Evolutionary conservation across 2,329 filamentous ascomycete genomes (phyloP).

Genomic region (Tolypocladium guangdongense): DNA sequence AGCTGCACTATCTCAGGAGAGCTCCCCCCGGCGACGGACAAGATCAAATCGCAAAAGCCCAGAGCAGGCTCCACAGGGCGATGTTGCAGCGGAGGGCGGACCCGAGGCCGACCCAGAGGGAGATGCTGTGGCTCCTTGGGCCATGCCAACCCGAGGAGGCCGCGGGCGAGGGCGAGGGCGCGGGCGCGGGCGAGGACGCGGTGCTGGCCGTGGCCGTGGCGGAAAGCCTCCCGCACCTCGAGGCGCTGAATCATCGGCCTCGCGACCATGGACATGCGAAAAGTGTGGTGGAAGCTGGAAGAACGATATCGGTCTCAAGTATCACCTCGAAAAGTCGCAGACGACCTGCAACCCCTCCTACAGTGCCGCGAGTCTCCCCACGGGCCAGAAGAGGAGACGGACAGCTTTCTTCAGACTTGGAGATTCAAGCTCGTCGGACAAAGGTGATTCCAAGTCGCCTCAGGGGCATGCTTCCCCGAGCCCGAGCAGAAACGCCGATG

Average conservation of each 20-base stretch:
- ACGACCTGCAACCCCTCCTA: constrained; percentile 41
- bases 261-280: constrained; percentile 33
- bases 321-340: constrained; percentile 44
- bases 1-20: neutral
- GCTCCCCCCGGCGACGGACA: neutral
- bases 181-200: neutral
- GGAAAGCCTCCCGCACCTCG: constrained; percentile 5
- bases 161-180: constrained; percentile 4
- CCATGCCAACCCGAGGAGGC: neutral
- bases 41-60: neutral
- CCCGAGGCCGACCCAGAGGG: neutral
- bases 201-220: constrained; percentile 4
- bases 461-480: no score
- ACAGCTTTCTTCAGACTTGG: neutral
- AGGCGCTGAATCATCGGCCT: constrained; percentile 4
- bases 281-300: constrained; percentile 46
- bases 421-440: neutral
- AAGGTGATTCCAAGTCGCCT: neutral
- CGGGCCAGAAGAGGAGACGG: constrained; percentile 9
- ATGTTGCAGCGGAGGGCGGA: neutral
- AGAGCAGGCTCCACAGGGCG: neutral
- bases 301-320: constrained; percentile 46
- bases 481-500: neutral
- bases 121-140: neutral
- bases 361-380: constrained; percentile 3